Percentiles rank a stretch among this genome's conserved stretches.
These are phyloP conservation scores for Moricandia moricandioides DNA, from an alignment of 345 rosid genomes.

Conservation along the genomic window DNA sequence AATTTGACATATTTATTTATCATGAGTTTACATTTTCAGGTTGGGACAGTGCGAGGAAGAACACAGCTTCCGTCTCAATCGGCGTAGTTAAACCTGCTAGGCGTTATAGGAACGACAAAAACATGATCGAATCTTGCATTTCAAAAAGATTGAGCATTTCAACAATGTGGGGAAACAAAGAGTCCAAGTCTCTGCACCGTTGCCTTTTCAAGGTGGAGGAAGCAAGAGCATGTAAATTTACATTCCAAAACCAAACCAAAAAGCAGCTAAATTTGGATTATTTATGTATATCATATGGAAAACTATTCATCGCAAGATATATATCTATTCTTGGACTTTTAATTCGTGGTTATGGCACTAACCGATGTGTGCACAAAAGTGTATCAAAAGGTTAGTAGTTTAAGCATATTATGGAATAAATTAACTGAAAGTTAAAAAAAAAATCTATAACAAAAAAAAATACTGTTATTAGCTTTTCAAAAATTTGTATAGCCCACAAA, in stretches of 20 bases:
- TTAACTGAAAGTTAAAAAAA: no score
- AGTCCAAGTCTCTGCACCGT: not conserved
- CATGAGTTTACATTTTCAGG: conserved; percentile 35
- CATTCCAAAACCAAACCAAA: not conserved
- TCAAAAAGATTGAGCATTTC: not conserved
- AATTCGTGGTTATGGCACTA: no score
- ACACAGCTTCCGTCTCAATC: conserved; percentile 86
- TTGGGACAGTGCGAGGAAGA: conserved; percentile 84
- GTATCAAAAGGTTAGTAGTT: not conserved
- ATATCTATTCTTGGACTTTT: no score
- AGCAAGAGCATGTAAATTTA: not conserved
- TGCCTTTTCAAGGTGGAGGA: not conserved
- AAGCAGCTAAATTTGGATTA: not conserved
- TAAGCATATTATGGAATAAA: not conserved
- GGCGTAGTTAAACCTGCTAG: conserved; percentile 68
- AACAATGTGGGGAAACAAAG: not conserved
- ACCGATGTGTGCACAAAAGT: no score
- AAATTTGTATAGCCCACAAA: not conserved
- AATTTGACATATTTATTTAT: not conserved
- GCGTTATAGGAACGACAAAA: conserved; percentile 64
- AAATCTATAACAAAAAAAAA: not conserved
- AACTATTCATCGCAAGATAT: no score
- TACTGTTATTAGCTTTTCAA: not conserved
- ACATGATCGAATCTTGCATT: not conserved
- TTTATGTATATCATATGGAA: no score